These are phyloP conservation scores for Aspergillus ustus DNA, from an alignment of 2,329 filamentous ascomycete genomes.

Conservation along the genomic window DNA sequence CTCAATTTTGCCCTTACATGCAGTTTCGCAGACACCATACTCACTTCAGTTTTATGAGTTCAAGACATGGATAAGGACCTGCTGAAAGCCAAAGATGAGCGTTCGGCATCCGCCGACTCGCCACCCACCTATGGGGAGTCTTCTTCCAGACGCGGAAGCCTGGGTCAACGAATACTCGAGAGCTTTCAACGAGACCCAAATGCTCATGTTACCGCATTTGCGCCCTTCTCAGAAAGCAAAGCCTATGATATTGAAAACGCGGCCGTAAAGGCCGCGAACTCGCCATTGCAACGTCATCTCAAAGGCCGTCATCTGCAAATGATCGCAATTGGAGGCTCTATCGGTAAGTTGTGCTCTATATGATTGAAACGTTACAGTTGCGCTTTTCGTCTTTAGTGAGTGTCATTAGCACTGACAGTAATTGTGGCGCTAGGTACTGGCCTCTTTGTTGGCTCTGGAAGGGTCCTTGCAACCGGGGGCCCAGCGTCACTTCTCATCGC, in stretches of 20 bases:
- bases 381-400: background rate
- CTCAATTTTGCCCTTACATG: background rate
- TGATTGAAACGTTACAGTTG: background rate
- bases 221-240: conserved; percentile 57
- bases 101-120: conserved; percentile 27
- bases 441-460: conserved; percentile 82
- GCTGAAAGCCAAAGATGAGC: conserved; percentile 31
- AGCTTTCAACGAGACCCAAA: conserved; percentile 54
- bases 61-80: conserved; percentile 40
- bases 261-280: conserved; percentile 68
- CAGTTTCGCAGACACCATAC: background rate
- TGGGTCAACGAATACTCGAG: conserved; percentile 41
- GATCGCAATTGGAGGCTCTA: conserved; percentile 95
- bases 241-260: conserved; percentile 68
- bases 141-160: conserved; percentile 25
- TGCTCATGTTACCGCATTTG: conserved; percentile 37
- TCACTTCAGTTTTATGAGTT: background rate
- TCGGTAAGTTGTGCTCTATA: conserved; percentile 57
- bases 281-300: conserved; percentile 74
- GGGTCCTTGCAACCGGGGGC: conserved; percentile 71
- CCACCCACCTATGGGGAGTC: conserved; percentile 39
- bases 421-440: conserved; percentile 65
- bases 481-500: conserved; percentile 78
- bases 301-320: conserved; percentile 91
- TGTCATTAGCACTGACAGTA: background rate